Base-by-base conservation (phyloP, 2,329 filamentous ascomycete species). In the Colletotrichum sp. region DNA sequence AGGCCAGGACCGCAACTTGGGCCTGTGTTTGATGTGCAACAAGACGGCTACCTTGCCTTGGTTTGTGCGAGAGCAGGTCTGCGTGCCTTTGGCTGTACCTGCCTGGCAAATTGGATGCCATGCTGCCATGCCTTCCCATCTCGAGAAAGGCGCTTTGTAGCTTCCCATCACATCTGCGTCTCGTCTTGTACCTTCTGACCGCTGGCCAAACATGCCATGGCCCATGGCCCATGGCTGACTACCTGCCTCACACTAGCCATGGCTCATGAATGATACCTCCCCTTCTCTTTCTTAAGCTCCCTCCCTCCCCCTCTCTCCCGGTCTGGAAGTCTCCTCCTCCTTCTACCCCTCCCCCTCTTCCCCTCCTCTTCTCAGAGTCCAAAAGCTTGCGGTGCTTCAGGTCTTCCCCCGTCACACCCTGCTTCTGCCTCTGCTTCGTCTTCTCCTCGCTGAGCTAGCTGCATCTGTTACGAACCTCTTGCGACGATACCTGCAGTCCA, bases 261-360 rank as follows among this genome's bases (percentile, higher is more conserved):
- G n/a, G 64, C 39, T 57, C 59, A 24, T 57, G 36, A 28, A 15
- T 67, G 63, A 48, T 39, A 64, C 55, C 57, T 62, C 12, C n/a
- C 59, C 57, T 18, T 59, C 64, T 65, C 64, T 68, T 73, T 75
- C 73, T 73, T 73, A 69, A 75, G 59, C 65, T 69, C 34, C 70
- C 57, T 28, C 57, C 34, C 13, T 34, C 65, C 71, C 68, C 66
- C 36, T 63, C n/a, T n/a, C n/a, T 68, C 57, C 39, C 36, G 24
- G n/a, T 16, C 22, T 70, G 8, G 59, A 34, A 30, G 22, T 48
- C 48, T 62, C 44, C 28, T 67, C 66, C 66, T 75, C 26, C 22
- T 71, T 60, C 75, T 67, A 39, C 59, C 30, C 48, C 62, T 57
- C 36, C 30, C 13, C 48, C 34, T 34, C 24, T 34, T 52, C 22